phyloP scores from a whole-genome alignment of 2,329 filamentous ascomycete species.

The Onygenales sp. region DNA sequence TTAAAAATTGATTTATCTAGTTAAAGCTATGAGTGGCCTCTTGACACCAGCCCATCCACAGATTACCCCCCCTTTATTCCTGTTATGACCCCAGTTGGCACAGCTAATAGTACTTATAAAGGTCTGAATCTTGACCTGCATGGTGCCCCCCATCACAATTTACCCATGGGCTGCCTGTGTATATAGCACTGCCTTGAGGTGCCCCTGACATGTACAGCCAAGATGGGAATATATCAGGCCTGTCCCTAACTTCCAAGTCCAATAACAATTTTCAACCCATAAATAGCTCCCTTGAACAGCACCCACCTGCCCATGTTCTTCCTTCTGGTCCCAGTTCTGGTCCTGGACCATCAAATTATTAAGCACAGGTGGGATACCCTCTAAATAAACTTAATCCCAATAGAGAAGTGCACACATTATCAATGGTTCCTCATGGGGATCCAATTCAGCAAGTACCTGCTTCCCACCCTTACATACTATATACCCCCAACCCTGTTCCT shows the following conservation, averaged over 20 bases:
- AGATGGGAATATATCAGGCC: slow-evolving; percentile 21
- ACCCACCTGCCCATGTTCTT: not conserved
- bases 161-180: slow-evolving; percentile 6
- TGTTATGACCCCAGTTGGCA: not conserved
- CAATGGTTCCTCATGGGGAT: slow-evolving; percentile 20
- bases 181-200: not conserved
- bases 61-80: not conserved
- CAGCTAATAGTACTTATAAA: not conserved
- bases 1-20: not conserved
- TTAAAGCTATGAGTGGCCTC: slow-evolving; percentile 4
- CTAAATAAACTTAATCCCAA: slow-evolving; percentile 21
- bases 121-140: not conserved
- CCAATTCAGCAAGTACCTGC: slow-evolving; percentile 17
- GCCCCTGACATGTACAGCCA: slow-evolving; percentile 22
- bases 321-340: slow-evolving; percentile 13
- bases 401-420: slow-evolving; percentile 22
- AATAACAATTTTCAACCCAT: slow-evolving; percentile 22
- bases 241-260: slow-evolving; percentile 21
- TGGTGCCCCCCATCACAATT: not conserved
- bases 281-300: slow-evolving; percentile 24
- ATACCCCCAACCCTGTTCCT: slow-evolving; percentile 12
- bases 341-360: slow-evolving; percentile 24
- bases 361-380: slow-evolving; percentile 23
- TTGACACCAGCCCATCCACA: not conserved
- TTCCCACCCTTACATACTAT: slow-evolving; percentile 11